Evolutionary conservation across 768 basidiomycete genomes (phyloP).

Genomic region (Mycena vulgaris): DNA sequence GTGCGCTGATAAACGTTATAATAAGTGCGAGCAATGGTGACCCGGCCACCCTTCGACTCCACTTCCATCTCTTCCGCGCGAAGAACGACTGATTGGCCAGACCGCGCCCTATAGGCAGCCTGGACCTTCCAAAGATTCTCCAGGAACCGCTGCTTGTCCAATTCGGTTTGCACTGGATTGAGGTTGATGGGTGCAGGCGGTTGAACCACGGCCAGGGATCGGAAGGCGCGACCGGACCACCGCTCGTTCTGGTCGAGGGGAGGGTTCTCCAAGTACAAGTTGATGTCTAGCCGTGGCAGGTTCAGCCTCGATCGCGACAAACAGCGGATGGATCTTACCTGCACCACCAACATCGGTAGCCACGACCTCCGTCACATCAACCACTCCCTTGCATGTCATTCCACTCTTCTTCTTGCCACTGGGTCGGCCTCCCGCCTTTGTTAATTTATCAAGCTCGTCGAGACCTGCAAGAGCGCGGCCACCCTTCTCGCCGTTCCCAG

Average conservation of each 20-base stretch:
- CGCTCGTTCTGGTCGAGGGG: constrained; percentile 87
- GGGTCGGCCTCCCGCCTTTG: constrained; percentile 74
- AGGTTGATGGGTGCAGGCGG: constrained; percentile 78
- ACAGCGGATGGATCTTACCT: constrained; percentile 63
- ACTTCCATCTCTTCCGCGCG: constrained; percentile 83
- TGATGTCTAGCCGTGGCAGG: constrained; percentile 72
- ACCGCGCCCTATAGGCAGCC: constrained; percentile 81
- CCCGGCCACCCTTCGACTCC: constrained; percentile 72
- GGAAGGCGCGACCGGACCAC: constrained; percentile 91
- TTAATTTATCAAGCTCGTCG: constrained; percentile 83
- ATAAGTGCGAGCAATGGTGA: constrained; percentile 83
- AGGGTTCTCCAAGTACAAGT: constrained; percentile 87
- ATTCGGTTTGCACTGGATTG: constrained; percentile 74
- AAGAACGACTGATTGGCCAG: constrained; percentile 81
- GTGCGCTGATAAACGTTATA: constrained; percentile 91
- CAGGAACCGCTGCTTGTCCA: constrained; percentile 86
- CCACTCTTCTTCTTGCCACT: constrained; percentile 82
- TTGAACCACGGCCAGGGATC: constrained; percentile 82
- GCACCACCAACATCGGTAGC: constrained; percentile 89
- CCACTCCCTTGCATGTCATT: constrained; percentile 86
- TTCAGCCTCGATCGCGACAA: constrained; percentile 13
- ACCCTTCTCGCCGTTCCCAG: constrained; percentile 80
- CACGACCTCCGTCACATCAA: constrained; percentile 88
- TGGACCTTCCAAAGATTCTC: constrained; percentile 93
- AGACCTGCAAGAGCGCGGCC: constrained; percentile 82